These are phyloP conservation scores for Fusarium sp. DNA, from an alignment of 2,329 filamentous ascomycete species.

Conservation along the genomic window DNA sequence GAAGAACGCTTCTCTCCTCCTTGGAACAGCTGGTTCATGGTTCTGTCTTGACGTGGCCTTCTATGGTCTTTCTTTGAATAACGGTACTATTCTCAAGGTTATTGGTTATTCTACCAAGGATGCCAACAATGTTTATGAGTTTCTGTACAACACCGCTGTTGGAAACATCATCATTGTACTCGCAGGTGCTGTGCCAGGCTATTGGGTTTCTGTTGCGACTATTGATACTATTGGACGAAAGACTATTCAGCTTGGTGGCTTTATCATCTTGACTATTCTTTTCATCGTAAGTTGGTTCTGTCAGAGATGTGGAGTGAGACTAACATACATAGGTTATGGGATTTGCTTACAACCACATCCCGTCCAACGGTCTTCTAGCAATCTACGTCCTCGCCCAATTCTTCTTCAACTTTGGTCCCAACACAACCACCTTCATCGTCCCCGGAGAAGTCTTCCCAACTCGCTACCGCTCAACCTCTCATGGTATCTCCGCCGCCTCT, in stretches of 20 bases:
- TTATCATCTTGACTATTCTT: conserved; percentile 69
- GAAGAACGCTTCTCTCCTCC: conserved; percentile 77
- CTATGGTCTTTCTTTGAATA: conserved; percentile 80
- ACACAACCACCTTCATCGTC: conserved; percentile 68
- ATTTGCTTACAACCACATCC: conserved; percentile 68
- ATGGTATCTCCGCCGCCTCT: conserved; percentile 67
- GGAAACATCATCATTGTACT: conserved; percentile 84
- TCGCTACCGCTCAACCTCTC: conserved; percentile 67
- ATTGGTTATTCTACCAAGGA: conserved; percentile 74
- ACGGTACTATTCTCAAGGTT: conserved; percentile 75
- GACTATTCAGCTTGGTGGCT: conserved; percentile 77
- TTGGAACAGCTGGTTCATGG: conserved; percentile 88
- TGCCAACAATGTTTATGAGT: conserved; percentile 71
- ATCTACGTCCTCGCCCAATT: conserved; percentile 69
- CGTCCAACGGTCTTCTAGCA: conserved; percentile 64
- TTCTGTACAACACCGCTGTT: conserved; percentile 78
- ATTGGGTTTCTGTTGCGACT: conserved; percentile 82
- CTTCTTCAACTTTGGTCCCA: conserved; percentile 70
- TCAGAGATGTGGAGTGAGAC: accelerated
- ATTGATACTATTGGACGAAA: conserved; percentile 82
- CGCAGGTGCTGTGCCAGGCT: conserved; percentile 82
- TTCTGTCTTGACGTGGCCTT: conserved; percentile 76
- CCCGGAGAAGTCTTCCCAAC: conserved; percentile 69
- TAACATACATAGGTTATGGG: conserved; percentile 61
- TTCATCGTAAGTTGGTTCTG: conserved; percentile 56